Evolutionary conservation across 1,284 basidiomycete genomes (phyloP).

Genomic region (Puccinia coronata): DNA sequence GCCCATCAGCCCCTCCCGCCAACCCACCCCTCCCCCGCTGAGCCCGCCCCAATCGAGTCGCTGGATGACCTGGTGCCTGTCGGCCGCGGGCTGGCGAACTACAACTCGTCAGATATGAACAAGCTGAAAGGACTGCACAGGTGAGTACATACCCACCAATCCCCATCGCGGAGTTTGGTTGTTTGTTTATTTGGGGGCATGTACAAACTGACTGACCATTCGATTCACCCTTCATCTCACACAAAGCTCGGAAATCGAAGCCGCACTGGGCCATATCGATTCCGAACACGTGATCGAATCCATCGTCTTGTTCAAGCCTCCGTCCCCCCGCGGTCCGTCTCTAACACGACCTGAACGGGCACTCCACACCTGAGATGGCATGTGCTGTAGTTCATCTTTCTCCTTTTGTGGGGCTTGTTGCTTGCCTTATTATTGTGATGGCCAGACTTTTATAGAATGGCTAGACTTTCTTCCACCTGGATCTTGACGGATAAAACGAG

Average conservation of each 20-base stretch:
- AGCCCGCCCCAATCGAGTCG: slow-evolving; percentile 58
- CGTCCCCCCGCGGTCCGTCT: not conserved
- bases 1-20: not conserved
- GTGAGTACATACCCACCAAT: slow-evolving; percentile 61
- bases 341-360: no score
- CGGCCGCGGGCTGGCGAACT: slow-evolving; percentile 89
- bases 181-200: slow-evolving; percentile 3
- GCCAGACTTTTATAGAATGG: no score
- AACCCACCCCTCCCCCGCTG: not conserved
- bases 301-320: slow-evolving; percentile 38
- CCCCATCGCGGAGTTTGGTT: no score
- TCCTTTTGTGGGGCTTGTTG: no score
- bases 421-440: no score
- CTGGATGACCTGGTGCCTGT: slow-evolving; percentile 82
- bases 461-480: no score
- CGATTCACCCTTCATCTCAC: slow-evolving; percentile 1
- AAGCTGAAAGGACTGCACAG: slow-evolving; percentile 87
- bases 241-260: slow-evolving; percentile 74
- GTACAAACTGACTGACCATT: not conserved
- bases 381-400: no score
- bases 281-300: slow-evolving; percentile 90
- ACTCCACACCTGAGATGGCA: no score
- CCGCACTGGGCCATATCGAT: slow-evolving; percentile 85
- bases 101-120: slow-evolving; percentile 88
- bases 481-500: no score